Evolutionary conservation across 164 flowering plant genomes (phyloP).

Genomic region (Piper longum): DNA sequence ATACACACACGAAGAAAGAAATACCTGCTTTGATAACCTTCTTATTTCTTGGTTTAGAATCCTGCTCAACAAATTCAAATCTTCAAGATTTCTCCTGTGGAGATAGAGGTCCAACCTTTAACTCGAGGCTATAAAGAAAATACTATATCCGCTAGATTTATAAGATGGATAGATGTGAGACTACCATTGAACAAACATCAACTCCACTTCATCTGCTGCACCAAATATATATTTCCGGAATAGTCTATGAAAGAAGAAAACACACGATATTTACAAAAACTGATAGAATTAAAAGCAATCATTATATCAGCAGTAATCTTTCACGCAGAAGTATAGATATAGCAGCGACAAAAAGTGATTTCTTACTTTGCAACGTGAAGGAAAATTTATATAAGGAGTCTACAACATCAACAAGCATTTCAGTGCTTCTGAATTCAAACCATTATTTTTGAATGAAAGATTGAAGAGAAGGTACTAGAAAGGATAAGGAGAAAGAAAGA

Average conservation of each 20-base stretch:
- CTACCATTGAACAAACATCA: constrained; percentile 88
- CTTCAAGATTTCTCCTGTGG: constrained; percentile 75
- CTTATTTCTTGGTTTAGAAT: constrained; percentile 88
- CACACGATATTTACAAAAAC: not conserved
- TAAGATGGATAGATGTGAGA: not conserved
- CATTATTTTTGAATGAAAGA: no score
- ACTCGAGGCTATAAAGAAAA: not conserved
- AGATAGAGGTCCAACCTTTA: not conserved
- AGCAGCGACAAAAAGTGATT: no score
- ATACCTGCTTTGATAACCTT: constrained; percentile 81
- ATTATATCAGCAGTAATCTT: no score
- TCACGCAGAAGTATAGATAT: no score
- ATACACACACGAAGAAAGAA: not conserved
- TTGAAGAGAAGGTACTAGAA: no score
- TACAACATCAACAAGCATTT: no score
- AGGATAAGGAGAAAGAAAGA: no score
- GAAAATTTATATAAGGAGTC: no score
- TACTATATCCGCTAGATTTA: not conserved
- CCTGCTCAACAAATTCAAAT: constrained; percentile 56
- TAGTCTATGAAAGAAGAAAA: constrained; percentile 26
- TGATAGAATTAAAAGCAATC: no score
- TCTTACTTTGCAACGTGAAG: no score
- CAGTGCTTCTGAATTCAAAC: no score
- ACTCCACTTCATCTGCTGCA: constrained; percentile 82
- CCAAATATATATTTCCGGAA: constrained; percentile 87